Percentiles rank a stretch among this genome's conserved stretches.
phyloP scores from a whole-genome alignment of 2,329 filamentous ascomycete species.

The Cadophora luteo-olivacea region DNA sequence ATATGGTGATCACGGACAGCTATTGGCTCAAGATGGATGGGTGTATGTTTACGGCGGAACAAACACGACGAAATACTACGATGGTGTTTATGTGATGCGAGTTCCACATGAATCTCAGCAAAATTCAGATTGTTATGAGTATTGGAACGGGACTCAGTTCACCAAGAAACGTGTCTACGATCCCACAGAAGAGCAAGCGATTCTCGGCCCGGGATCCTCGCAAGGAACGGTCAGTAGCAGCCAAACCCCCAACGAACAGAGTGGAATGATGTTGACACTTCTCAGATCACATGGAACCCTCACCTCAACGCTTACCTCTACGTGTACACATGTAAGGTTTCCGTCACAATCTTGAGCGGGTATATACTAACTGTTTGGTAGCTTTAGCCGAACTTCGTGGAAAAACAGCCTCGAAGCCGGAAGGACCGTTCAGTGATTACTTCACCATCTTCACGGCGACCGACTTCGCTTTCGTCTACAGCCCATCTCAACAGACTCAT shows the following conservation, averaged over 20 bases:
- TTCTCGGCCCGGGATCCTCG: constrained; percentile 18
- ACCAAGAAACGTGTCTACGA: constrained; percentile 10
- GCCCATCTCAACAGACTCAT: constrained; percentile 15
- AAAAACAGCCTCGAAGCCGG: constrained; percentile 9
- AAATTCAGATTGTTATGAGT: constrained; percentile 11
- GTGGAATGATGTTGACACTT: too few species aligned
- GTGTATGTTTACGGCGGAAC: constrained; percentile 18
- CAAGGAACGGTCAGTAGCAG: background rate
- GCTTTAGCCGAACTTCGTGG: background rate
- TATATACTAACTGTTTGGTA: background rate
- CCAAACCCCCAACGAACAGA: too few species aligned
- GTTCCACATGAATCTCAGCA: constrained; percentile 16
- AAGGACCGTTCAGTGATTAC: constrained; percentile 20
- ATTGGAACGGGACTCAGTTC: constrained; percentile 20
- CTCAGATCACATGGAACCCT: constrained; percentile 20
- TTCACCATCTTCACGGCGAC: constrained; percentile 10
- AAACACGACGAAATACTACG: constrained; percentile 9
- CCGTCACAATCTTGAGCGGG: background rate
- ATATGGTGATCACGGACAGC: constrained; percentile 21
- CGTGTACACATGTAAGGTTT: constrained; percentile 20
- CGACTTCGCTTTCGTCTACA: constrained; percentile 16
- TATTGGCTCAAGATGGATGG: constrained; percentile 13
- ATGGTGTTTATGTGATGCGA: constrained; percentile 17
- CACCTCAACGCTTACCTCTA: constrained; percentile 21
- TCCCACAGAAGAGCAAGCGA: constrained; percentile 15